Base-by-base conservation (phyloP, 2,329 filamentous ascomycete species). In the Nannizziopsis arthrosporioides region DNA sequence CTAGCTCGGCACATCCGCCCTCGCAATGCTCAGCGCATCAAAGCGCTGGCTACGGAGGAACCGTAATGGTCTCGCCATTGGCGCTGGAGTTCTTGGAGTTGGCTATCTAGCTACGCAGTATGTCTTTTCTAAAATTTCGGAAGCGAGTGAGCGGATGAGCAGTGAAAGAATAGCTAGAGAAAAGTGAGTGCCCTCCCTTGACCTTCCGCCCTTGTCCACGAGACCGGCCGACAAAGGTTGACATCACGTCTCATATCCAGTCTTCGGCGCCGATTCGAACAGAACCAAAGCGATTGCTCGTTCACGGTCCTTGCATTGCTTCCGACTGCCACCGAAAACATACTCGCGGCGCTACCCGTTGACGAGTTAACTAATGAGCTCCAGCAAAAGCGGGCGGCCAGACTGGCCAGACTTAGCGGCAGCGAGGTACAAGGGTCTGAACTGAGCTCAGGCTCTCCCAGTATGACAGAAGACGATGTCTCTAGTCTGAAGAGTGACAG, bases 221-320 rank as follows among this genome's bases (percentile, higher is more conserved):
- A 5, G 17, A 17, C 18, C 14, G n/a, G 12, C 2, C 30, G 27
- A 39, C 18, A 11, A 15, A 39, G 12, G 10, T 34, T 49, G 44
- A 49, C 34, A 36, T 11, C n/a, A 19, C 15, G 2, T n/a, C n/a
- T 41, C 45, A 17, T 45, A 19, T 51, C 22, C 59, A 96, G 90
- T 67, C 78, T 98, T 53, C 88, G 89, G 44, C 84, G 92, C 51
- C 85, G 92, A 61, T 98, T 98, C 69, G 87, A 96, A 66, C 92
- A 98, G 68, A 98, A 98, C 67, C 92, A 98, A 65, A 90, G 94
- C 64, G 92, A 98, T 68, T 98, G 92, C 69, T 95, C 90, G 42
- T 95, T 93, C 64, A 98, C 92, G 34, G 88, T 96, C 39, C 81
- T 96, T n/a, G 92, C 90, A 27, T 80, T 98, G 48, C 76, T 98